These are phyloP conservation scores for Coemansia sp. DNA, from an alignment of 192 early-diverging fungal species.

Conservation along the genomic window DNA sequence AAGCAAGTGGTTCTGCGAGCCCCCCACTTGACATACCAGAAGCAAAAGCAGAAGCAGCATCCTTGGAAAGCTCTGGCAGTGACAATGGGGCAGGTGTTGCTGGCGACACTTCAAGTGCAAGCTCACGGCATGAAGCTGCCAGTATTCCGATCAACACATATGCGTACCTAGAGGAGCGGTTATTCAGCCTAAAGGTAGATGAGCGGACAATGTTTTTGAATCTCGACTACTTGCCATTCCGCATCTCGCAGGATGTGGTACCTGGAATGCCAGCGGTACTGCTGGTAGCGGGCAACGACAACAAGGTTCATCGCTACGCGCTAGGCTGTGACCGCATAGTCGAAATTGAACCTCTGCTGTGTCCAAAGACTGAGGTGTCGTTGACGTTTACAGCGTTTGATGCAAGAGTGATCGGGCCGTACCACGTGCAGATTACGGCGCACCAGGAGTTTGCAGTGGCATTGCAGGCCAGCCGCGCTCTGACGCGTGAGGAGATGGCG, in stretches of 20 bases:
- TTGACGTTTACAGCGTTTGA: constrained; percentile 45
- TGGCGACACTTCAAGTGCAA: neutral
- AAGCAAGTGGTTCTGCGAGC: too few relatives aligned
- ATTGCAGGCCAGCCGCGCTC: constrained; percentile 34
- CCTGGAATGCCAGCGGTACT: constrained; percentile 39
- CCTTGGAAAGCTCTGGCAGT: neutral
- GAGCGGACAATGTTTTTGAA: constrained; percentile 16
- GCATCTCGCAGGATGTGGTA: constrained; percentile 48
- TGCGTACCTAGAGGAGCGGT: constrained; percentile 48
- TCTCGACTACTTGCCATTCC: constrained; percentile 46
- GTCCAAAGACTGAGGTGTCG: constrained; percentile 28
- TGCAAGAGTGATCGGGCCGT: constrained; percentile 38
- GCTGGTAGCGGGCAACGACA: constrained; percentile 47
- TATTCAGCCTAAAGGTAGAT: constrained; percentile 24
- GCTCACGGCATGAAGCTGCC: neutral
- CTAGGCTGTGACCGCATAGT: constrained; percentile 38
- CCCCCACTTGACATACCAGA: neutral
- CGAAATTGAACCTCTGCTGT: constrained; percentile 42
- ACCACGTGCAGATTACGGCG: constrained; percentile 46
- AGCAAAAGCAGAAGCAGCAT: neutral
- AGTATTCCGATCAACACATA: constrained; percentile 41
- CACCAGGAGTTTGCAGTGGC: constrained; percentile 52
- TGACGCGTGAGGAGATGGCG: constrained; percentile 3
- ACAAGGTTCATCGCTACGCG: constrained; percentile 44
- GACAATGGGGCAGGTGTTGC: neutral